Conservation (phyloP, 2,329 filamentous ascomycete species). For the Massarina eburnea region DNA sequence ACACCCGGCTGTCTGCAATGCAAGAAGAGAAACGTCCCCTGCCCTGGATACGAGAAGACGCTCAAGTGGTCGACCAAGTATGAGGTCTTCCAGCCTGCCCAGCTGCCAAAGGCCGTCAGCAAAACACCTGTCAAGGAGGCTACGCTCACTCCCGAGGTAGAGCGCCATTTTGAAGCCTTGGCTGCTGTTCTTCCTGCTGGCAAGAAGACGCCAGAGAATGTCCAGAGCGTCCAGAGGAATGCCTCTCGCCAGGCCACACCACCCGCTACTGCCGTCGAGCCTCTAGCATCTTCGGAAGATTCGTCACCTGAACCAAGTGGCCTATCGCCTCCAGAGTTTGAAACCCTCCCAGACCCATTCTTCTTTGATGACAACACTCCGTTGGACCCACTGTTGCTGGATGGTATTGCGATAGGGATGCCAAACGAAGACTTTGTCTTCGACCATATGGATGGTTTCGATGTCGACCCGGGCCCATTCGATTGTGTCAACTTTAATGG, state of each 20-base stretch:
- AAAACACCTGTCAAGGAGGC: slow-evolving; percentile 12
- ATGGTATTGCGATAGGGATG: slow-evolving; percentile 23
- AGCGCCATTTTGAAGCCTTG: slow-evolving; percentile 38
- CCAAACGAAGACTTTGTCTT: slow-evolving; percentile 28
- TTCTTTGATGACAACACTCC: slow-evolving; percentile 26
- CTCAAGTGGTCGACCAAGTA: slow-evolving; percentile 54
- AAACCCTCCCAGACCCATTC: slow-evolving; percentile 27
- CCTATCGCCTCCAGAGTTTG: slow-evolving; percentile 24
- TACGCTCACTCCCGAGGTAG: slow-evolving; percentile 32
- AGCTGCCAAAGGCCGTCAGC: slow-evolving; percentile 16
- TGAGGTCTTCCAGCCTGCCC: slow-evolving; percentile 45
- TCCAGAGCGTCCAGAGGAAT: slow-evolving; percentile 9
- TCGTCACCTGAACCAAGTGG: slow-evolving; percentile 28
- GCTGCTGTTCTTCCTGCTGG: slow-evolving; percentile 38
- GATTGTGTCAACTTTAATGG: slow-evolving; percentile 22
- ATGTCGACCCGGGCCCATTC: slow-evolving; percentile 26
- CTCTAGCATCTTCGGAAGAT: slow-evolving; percentile 18
- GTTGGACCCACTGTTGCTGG: slow-evolving; percentile 28
- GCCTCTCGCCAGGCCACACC: slow-evolving; percentile 20
- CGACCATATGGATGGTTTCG: slow-evolving; percentile 28
- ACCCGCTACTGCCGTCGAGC: slow-evolving; percentile 22
- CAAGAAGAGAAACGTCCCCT: slow-evolving; percentile 45
- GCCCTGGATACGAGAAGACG: slow-evolving; percentile 51
- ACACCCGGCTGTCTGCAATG: slow-evolving; percentile 48
- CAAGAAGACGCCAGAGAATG: slow-evolving; percentile 26